These are phyloP conservation scores for Dictyostelium firmibasis DNA, from an alignment of 78 protist genomes.

Conservation along the genomic window DNA sequence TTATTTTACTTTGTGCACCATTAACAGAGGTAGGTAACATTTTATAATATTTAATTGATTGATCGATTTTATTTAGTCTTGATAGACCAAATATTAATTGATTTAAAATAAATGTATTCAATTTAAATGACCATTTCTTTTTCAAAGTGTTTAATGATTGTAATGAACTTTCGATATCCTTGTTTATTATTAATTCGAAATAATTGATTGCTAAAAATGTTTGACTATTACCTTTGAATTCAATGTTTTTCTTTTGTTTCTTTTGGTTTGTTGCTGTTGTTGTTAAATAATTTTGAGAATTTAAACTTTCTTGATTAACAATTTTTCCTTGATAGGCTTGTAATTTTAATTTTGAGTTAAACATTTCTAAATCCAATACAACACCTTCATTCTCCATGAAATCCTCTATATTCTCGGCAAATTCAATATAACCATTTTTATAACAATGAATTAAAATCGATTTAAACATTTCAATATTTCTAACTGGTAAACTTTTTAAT, in stretches of 20 bases:
- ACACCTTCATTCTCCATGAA: conserved; percentile 19
- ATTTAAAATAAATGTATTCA: background rate
- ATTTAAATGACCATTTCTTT: conserved; percentile 26
- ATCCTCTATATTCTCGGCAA: conserved; percentile 18
- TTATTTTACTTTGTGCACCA: background rate
- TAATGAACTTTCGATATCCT: background rate
- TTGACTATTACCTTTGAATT: background rate
- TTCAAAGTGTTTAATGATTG: background rate
- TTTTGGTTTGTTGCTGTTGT: background rate
- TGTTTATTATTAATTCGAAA: background rate
- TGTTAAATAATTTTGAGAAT: background rate
- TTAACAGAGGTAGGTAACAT: background rate
- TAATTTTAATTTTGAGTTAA: conserved; percentile 26
- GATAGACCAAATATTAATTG: conserved; percentile 8
- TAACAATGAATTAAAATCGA: conserved; percentile 20
- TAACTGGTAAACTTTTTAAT: background rate
- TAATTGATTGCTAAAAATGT: background rate
- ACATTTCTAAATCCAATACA: conserved; percentile 24
- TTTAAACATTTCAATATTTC: conserved; percentile 21
- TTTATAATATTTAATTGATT: background rate
- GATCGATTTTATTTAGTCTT: background rate
- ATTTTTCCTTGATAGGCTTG: background rate
- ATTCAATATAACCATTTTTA: background rate
- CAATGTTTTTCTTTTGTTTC: background rate
- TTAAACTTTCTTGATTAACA: background rate